Evolutionary conservation across 352 stramenopile genomes (phyloP).

Genomic region (Pythium phragmiticola): DNA sequence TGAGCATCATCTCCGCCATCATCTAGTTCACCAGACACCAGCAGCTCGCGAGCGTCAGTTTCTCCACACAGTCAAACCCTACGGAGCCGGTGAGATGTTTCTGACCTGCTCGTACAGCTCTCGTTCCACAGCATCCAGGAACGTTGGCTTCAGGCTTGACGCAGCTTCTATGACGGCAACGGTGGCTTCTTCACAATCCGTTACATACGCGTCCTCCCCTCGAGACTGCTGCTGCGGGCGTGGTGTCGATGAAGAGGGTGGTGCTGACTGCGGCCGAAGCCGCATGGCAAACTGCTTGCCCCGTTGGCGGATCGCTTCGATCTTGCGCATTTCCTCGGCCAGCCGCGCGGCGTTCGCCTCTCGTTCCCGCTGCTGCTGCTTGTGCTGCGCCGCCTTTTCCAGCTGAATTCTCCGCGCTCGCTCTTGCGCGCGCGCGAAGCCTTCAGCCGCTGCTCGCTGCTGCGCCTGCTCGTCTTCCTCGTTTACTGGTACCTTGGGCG

Average conservation of each 20-base stretch:
- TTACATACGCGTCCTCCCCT: neutral
- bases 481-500: neutral
- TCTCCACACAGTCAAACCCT: neutral
- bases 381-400: conserved; percentile 9
- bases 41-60: neutral
- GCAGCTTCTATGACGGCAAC: neutral
- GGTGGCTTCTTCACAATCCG: no score
- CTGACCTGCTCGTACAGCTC: conserved; percentile 19
- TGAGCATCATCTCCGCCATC: conserved; percentile 15
- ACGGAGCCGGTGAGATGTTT: neutral
- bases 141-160: neutral
- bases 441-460: conserved; percentile 10
- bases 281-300: conserved; percentile 31
- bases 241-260: conserved; percentile 7
- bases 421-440: conserved; percentile 22
- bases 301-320: conserved; percentile 26
- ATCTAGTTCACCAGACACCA: conserved; percentile 12
- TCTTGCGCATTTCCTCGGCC: conserved; percentile 30
- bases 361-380: conserved; percentile 22
- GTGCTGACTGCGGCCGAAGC: conserved; percentile 27
- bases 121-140: conserved; percentile 17
- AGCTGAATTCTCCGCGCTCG: conserved; percentile 21
- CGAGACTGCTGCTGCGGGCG: neutral
- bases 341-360: conserved; percentile 21
- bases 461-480: neutral